Conservation (phyloP, 352 stramenopile species). For the Globisporangium emineosum region DNA sequence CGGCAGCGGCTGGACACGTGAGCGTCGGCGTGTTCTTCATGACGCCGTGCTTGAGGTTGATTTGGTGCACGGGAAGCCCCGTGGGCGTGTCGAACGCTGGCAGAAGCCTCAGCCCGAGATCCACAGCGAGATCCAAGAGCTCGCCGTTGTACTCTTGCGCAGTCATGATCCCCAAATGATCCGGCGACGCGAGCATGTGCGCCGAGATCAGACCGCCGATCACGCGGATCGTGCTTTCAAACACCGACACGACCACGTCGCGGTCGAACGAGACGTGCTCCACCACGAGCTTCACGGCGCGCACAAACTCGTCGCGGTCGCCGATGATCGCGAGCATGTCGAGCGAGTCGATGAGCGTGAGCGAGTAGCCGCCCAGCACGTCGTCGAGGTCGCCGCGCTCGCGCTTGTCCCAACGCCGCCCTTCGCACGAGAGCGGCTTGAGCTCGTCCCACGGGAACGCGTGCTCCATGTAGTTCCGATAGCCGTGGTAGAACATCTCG, state of each 20-base stretch:
- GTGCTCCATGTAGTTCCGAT: constrained; percentile 85
- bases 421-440: constrained; percentile 77
- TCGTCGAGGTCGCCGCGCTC: constrained; percentile 86
- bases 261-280: constrained; percentile 74
- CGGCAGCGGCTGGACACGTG: constrained; percentile 94
- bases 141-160: constrained; percentile 89
- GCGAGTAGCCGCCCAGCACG: constrained; percentile 73
- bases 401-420: constrained; percentile 70
- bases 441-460: constrained; percentile 88
- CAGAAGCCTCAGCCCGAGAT: constrained; percentile 94
- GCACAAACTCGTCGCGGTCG: constrained; percentile 75
- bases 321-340: constrained; percentile 87
- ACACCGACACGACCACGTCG: constrained; percentile 90
- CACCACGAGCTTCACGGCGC: constrained; percentile 61
- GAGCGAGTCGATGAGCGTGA: constrained; percentile 87
- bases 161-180: constrained; percentile 52
- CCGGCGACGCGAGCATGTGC: constrained; percentile 78
- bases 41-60: constrained; percentile 90
- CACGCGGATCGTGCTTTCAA: constrained; percentile 92
- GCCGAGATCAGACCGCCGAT: constrained; percentile 90
- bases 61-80: constrained; percentile 93
- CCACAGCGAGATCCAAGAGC: constrained; percentile 91
- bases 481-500: constrained; percentile 90
- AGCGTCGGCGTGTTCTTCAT: constrained; percentile 76
- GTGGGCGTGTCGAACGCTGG: constrained; percentile 96